These are phyloP conservation scores for Teratosphaeria zuluensis DNA, from an alignment of 2,329 filamentous ascomycete genomes.

Conservation along the genomic window DNA sequence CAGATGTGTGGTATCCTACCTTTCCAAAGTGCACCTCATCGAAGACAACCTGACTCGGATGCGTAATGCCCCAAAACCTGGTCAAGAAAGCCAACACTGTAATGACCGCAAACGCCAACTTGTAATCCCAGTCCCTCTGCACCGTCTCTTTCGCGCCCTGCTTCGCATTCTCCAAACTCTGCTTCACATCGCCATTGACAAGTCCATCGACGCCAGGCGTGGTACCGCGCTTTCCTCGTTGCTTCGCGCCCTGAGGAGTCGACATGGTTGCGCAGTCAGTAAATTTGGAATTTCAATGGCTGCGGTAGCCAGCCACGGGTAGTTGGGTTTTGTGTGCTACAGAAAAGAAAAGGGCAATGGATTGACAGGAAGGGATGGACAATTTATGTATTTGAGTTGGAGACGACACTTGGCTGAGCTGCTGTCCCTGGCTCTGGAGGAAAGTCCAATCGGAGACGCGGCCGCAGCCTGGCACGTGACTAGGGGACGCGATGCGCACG, in stretches of 20 bases:
- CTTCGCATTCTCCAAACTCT: slow-evolving; percentile 31
- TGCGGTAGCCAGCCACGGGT: background rate
- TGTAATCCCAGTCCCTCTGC: slow-evolving; percentile 64
- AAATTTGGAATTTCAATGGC: background rate
- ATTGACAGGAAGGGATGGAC: background rate
- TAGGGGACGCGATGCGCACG: too few relatives aligned
- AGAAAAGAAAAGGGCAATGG: background rate
- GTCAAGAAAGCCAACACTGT: slow-evolving; percentile 81
- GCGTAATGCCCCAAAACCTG: slow-evolving; percentile 90
- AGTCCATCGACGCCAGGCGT: slow-evolving; percentile 5
- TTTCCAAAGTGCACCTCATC: slow-evolving; percentile 99
- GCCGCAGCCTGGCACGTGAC: background rate
- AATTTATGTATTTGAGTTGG: background rate
- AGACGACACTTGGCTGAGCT: background rate
- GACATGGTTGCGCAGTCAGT: background rate
- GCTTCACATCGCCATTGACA: slow-evolving; percentile 25
- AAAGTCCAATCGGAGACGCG: background rate
- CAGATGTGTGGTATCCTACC: slow-evolving; percentile 44
- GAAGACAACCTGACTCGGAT: slow-evolving; percentile 94
- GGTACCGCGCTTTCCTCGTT: slow-evolving; percentile 12
- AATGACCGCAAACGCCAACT: slow-evolving; percentile 64
- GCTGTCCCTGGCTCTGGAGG: background rate
- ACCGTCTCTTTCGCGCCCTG: slow-evolving; percentile 20
- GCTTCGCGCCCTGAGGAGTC: slow-evolving; percentile 6
- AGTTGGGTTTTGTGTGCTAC: background rate